Evolutionary conservation across 2,329 filamentous ascomycete genomes (phyloP), one percentile per base, ranked within the genome.

Genomic region (Tolypocladium ophioglossoides): DNA sequence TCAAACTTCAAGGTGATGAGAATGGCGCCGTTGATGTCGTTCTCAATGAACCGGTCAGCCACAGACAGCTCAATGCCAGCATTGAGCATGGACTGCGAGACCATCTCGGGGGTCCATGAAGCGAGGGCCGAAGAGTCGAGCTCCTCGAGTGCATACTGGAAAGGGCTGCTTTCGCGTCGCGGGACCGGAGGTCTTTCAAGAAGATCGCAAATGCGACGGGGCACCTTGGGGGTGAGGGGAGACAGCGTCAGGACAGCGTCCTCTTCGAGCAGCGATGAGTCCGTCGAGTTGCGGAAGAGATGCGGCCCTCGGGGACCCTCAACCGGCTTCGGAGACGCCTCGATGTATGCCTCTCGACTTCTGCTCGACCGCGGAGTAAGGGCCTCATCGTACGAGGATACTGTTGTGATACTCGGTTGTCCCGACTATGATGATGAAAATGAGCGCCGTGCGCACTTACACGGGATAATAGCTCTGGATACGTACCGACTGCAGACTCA

Each of bases 1-100:
- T 95, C 90, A 61, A 92, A 91, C 66, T 95, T 91, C 46, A 99
- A 75, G n/a, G 92, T 91, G 52, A 95, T 84, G 22, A 97, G 75
- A 54, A 97, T 89, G 5, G 84, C 79, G 16, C 92, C 92, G 30
- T 86, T 90, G 68, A 99, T 96, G 66, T 99, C 92, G 68, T 99
- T 95, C 63, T 87, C 82, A 57, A 91, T 79, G 64, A 99, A 96
- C 62, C 87, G 89, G 64, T 95, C 85, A 12, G 94, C 85, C 51
- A 92, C 78, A 8, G 78, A 74, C 52, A 83, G 74, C 67, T 96
- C 91, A 66, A 95, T 84, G 61, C 89, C 90, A 47, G 85, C 82
- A 67, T 89, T 83, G 64, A 85, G 81, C 90, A 96, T 94, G 82
- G 89, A 94, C 64, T 88, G 84, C 54, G 87, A 87, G 46, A 94